Percentiles rank a stretch among this genome's conserved stretches.
Evolutionary conservation across 805 yeast species (phyloP).

Genomic region (Candida vaughaniae): DNA sequence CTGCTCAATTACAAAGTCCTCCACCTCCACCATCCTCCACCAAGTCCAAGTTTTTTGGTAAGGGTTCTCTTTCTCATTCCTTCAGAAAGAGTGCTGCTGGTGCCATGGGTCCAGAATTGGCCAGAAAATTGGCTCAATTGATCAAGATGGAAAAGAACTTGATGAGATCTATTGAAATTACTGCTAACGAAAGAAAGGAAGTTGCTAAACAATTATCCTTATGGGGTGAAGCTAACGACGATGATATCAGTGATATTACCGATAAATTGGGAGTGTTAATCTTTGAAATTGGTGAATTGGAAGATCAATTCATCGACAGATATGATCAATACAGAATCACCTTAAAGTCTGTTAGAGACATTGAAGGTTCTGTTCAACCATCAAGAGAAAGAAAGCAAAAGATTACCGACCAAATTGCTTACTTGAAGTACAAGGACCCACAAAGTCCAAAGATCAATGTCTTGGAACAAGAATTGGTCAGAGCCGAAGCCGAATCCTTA

Average conservation of each 20-base stretch:
- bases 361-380: constrained; percentile 86
- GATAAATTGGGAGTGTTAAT: constrained; percentile 83
- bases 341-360: constrained; percentile 76
- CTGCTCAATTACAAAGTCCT: constrained; percentile 89
- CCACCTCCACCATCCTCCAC: constrained; percentile 95
- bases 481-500: constrained; percentile 89
- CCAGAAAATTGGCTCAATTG: constrained; percentile 69
- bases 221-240: constrained; percentile 89
- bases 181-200: constrained; percentile 74
- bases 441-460: constrained; percentile 77
- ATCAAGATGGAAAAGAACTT: constrained; percentile 83
- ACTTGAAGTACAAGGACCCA: constrained; percentile 81
- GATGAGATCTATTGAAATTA: constrained; percentile 73
- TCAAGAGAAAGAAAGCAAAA: constrained; percentile 83
- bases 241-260: constrained; percentile 81
- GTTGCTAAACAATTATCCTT: constrained; percentile 79
- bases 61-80: constrained; percentile 61
- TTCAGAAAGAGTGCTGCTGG: constrained; percentile 75
- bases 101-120: constrained; percentile 74
- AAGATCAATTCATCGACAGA: constrained; percentile 82
- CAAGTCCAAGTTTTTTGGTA: constrained; percentile 87
- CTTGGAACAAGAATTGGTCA: constrained; percentile 83
- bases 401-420: constrained; percentile 82
- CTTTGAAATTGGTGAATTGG: constrained; percentile 81
- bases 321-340: constrained; percentile 86